Evolutionary conservation across 495 filamentous ascomycete genomes (phyloP), one percentile per base, ranked within the genome.

Genomic region (Parmelia sp.): DNA sequence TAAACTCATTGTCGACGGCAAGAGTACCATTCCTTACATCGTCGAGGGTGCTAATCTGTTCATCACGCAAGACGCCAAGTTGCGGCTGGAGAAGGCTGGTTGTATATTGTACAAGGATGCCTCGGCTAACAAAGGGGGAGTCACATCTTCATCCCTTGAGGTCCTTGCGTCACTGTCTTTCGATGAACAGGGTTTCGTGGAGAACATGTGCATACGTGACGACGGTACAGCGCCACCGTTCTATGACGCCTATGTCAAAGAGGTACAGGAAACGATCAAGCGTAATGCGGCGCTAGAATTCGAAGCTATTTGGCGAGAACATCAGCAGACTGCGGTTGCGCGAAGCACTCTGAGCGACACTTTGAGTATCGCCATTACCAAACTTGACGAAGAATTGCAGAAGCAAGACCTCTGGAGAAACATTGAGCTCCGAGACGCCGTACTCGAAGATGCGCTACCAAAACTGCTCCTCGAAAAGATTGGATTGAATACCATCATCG

Each of bases 21-120:
- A 94, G 79, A 81, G 82, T 21, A 83, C 82, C 9, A 88, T 98
- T 63, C 92, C 92, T 9, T 97, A 94, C 78, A 92, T 98, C 36
- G 94, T 98, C 56, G 94, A 98, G 75, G 94, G 94, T 27, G 94
- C 94, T 72, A 98, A 98, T 73, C 81, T 98, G 47, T 98, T 98
- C 84, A 94, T 98, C 76, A 97, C 94, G 17, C 95, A 98, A 76
- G 94, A 98, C 72, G 92, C 91, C 68, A 98, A 98, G 82, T 81
- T 97, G 62, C 88, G 91, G 27, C 84, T 98, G 8, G 94, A 98
- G 77, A 86, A 90, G 69, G 93, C 94, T 36, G 95, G 95, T 65
- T 91, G 89, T 72, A 87, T 97, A 68, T 75, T 98, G 51, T 97
- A 90, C 84, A 98, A 98, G 80, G 94, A 98, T 76, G 94, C 94